Evolutionary conservation across 2,329 filamentous ascomycete species (phyloP), one percentile per base, ranked within the genome.

Genomic region (Cladophialophora psammophila): DNA sequence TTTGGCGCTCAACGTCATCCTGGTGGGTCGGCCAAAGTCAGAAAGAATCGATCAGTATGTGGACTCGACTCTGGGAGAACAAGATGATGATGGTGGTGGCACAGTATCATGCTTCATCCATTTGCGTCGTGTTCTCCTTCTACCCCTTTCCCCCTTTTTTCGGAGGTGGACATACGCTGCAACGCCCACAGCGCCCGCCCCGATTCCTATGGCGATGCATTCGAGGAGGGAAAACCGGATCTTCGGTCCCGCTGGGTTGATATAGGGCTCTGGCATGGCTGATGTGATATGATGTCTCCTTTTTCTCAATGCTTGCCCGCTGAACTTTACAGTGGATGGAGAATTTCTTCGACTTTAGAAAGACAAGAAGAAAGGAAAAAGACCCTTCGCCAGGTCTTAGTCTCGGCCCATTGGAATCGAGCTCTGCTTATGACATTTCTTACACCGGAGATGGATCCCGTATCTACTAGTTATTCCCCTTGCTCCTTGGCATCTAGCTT

Each of bases 141-240:
- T 26, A 26, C 26, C 26, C 26, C 26, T 26, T 26, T 26, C 26
- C 26, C 26, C 26, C 26, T 26, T 26, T 26, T 26, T 26, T 3
- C 2, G 26, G 26, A 26, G 2, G 26, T 26, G 26, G 26, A 58
- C 63, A 34, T 63, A 68, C 66, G 42, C 52, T 15, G 66, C 58
- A 32, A 65, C 66, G 18, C 66, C 66, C 9, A 68, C 63, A 10
- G 42, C 50, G 31, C 66, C 66, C 18, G 66, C 66, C 8, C 66
- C 66, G 13, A 68, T 50, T 18, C 66, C 66, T 34, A 68, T 52
- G 10, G 66, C 63, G 7, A 68, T 68, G 56, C 62, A 65, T 68
- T 68, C 62, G n/a, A 65, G 15, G 15, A 59, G 45, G 12, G 66
- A 68, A 59, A 68, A 68, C 8, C 53, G 66, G 50, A 68, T 61